Percentiles rank a stretch among this genome's conserved stretches.
Evolutionary conservation across 148 eudicot genomes (phyloP).

Genomic region (Heliamphora exappendiculata): DNA sequence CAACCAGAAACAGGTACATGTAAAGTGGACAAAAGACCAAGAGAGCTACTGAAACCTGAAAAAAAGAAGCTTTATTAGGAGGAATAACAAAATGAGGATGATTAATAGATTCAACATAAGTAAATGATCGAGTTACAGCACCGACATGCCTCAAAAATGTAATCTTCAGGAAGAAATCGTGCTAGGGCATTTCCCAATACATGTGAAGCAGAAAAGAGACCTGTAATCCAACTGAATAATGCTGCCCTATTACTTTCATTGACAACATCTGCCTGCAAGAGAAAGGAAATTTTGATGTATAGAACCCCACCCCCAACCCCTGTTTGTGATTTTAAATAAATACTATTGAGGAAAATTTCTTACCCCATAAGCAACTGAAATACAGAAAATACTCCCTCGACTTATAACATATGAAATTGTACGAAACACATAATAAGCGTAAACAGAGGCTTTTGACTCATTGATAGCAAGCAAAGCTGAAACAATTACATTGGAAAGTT

Average conservation of each 20-base stretch:
- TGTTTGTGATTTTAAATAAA: neutral
- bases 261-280: slow-evolving; percentile 67
- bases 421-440: slow-evolving; percentile 69
- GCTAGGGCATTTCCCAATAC: slow-evolving; percentile 71
- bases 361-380: slow-evolving; percentile 87
- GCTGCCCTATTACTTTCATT: slow-evolving; percentile 64
- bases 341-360: slow-evolving; percentile 22
- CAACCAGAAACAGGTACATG: slow-evolving; percentile 54
- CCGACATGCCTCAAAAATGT: slow-evolving; percentile 63
- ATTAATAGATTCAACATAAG: neutral
- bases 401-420: slow-evolving; percentile 70
- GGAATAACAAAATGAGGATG: neutral
- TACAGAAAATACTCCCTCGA: slow-evolving; percentile 93
- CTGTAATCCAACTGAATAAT: slow-evolving; percentile 83
- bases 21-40: slow-evolving; percentile 63
- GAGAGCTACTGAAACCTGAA: slow-evolving; percentile 76
- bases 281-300: neutral
- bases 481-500: slow-evolving; percentile 8
- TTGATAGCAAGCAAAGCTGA: slow-evolving; percentile 66
- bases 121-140: neutral
- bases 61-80: neutral
- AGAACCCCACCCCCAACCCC: neutral
- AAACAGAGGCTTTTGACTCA: slow-evolving; percentile 61
- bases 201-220: slow-evolving; percentile 76
- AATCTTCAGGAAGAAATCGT: slow-evolving; percentile 70